Percentiles rank a stretch among this genome's conserved stretches.
These are phyloP conservation scores for Pseudogymnoascus sp. DNA, from an alignment of 2,329 filamentous ascomycete genomes.

Conservation along the genomic window DNA sequence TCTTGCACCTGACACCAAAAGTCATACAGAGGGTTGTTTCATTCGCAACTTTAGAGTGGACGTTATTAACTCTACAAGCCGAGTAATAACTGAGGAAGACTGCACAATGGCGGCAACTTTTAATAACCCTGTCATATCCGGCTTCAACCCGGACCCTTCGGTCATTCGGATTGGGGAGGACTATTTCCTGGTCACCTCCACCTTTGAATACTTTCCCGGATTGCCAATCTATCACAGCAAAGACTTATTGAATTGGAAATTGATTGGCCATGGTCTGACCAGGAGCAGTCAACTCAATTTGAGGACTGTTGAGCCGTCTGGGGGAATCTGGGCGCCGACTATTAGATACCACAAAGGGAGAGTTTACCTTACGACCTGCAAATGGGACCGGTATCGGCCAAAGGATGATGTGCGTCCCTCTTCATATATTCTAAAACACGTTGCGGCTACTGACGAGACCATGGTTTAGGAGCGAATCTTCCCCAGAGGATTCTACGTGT, in stretches of 20 bases:
- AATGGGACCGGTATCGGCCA: conserved; percentile 40
- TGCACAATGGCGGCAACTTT: neutral
- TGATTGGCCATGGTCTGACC: conserved; percentile 48
- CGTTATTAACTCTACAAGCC: neutral
- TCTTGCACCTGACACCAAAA: neutral
- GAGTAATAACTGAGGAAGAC: no score
- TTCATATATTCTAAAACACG: neutral
- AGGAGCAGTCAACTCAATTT: conserved; percentile 46
- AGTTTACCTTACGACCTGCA: conserved; percentile 43
- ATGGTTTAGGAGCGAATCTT: conserved; percentile 21
- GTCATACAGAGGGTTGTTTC: neutral
- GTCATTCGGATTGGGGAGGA: conserved; percentile 42
- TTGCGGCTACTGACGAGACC: neutral
- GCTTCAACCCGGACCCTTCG: conserved; percentile 56
- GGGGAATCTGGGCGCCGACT: conserved; percentile 44
- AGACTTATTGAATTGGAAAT: conserved; percentile 46
- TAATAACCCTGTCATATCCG: conserved; percentile 23
- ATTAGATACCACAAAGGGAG: conserved; percentile 39
- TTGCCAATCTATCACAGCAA: conserved; percentile 54
- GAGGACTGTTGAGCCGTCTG: conserved; percentile 45
- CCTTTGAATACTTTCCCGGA: conserved; percentile 57
- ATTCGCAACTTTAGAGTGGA: neutral
- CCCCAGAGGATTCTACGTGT: conserved; percentile 36
- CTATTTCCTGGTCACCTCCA: conserved; percentile 56
- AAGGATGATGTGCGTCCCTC: conserved; percentile 40